Percentiles rank a stretch among this genome's conserved stretches.
These are phyloP conservation scores for Castanopsis chinensis DNA, from an alignment of 306 rosid species.

Conservation along the genomic window DNA sequence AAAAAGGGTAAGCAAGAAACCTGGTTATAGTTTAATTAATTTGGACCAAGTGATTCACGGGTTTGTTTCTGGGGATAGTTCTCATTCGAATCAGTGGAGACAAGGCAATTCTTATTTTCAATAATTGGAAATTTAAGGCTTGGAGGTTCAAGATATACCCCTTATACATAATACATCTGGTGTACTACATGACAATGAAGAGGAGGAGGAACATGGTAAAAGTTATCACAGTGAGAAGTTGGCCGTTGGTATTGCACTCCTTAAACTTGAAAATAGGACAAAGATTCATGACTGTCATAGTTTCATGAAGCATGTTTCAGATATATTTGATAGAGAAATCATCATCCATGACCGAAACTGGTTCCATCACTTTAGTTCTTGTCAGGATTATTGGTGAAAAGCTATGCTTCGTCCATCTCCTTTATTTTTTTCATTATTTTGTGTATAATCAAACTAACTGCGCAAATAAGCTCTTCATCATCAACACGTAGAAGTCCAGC, in stretches of 20 bases:
- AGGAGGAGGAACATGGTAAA: constrained; percentile 55
- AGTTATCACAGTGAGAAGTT: constrained; percentile 64
- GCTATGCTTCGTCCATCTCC: too few species aligned
- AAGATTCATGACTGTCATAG: constrained; percentile 53
- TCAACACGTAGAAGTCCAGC: too few species aligned
- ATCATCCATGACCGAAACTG: constrained; percentile 49
- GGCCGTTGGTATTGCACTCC: constrained; percentile 57
- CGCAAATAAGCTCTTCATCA: too few species aligned
- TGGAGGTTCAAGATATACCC: constrained; percentile 42
- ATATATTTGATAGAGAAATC: constrained; percentile 36
- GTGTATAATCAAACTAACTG: too few species aligned
- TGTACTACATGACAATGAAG: constrained; percentile 57
- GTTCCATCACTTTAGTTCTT: constrained; percentile 62
- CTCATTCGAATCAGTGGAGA: constrained; percentile 47
- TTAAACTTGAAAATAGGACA: constrained; percentile 39
- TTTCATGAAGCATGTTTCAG: constrained; percentile 59
- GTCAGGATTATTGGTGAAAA: constrained; percentile 55
- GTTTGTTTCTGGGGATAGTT: constrained; percentile 55
- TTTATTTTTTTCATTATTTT: not conserved
- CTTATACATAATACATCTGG: constrained; percentile 15
- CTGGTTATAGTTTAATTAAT: constrained; percentile 51
- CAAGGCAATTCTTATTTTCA: constrained; percentile 33
- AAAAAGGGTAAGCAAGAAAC: constrained; percentile 47
- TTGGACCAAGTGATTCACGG: constrained; percentile 49
- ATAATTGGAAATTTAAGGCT: constrained; percentile 33